Conservation (phyloP, 179 eudicot genomes). For the Heliamphora pulchella region DNA sequence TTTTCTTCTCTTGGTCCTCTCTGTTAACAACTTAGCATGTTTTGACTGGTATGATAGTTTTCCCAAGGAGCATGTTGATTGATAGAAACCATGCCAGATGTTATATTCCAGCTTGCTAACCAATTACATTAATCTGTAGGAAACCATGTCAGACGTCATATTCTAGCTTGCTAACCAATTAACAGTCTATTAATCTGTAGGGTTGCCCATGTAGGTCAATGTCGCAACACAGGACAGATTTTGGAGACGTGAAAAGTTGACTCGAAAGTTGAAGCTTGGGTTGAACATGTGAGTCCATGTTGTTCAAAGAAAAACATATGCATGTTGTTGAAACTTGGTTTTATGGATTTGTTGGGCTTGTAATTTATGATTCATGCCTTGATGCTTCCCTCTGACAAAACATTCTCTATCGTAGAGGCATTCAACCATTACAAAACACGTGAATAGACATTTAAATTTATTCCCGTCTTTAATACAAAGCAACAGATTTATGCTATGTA, state of each 20-base stretch:
- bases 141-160: too few species aligned
- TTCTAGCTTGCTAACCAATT: too few species aligned
- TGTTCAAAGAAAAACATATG: not conserved
- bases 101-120: too few species aligned
- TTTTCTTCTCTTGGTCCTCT: too few species aligned
- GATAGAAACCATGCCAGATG: too few species aligned
- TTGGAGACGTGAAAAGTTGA: conserved; percentile 4
- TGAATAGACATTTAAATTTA: not conserved
- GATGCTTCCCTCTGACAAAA: not conserved
- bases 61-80: too few species aligned
- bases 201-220: not conserved
- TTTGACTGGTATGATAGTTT: too few species aligned
- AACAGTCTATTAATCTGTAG: too few species aligned
- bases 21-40: too few species aligned
- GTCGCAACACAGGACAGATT: not conserved
- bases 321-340: not conserved
- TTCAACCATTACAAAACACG: not conserved
- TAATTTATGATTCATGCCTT: not conserved
- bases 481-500: not conserved
- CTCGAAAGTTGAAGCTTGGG: not conserved
- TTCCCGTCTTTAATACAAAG: not conserved
- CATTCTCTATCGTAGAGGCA: not conserved
- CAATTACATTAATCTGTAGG: too few species aligned
- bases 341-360: not conserved
- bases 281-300: not conserved